These are phyloP conservation scores for Nakaseomyces uthaithaninus DNA, from an alignment of 1,139 yeast species.

Conservation along the genomic window DNA sequence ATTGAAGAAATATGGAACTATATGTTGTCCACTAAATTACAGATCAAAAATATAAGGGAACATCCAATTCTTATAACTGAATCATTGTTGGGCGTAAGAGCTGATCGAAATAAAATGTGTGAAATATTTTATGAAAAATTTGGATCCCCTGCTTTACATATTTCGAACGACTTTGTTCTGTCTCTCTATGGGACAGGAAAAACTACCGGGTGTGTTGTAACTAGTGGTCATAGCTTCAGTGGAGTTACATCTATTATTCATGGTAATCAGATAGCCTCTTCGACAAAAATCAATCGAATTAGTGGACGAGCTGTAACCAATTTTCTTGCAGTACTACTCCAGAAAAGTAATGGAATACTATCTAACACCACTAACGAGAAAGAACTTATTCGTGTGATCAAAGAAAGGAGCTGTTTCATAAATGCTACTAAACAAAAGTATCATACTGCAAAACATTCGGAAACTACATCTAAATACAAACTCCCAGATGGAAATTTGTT, in stretches of 20 bases:
- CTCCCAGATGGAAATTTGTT: constrained; percentile 78
- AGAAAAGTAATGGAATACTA: constrained; percentile 43
- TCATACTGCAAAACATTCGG: constrained; percentile 15
- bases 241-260: constrained; percentile 85
- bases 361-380: constrained; percentile 52
- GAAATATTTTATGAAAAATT: constrained; percentile 78
- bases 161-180: constrained; percentile 76
- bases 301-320: constrained; percentile 87
- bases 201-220: constrained; percentile 84
- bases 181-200: constrained; percentile 82
- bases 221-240: constrained; percentile 87
- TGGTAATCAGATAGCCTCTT: constrained; percentile 71
- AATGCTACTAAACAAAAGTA: constrained; percentile 61
- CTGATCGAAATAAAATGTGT: constrained; percentile 47
- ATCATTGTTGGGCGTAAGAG: constrained; percentile 85
- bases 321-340: constrained; percentile 55
- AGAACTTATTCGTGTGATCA: constrained; percentile 71
- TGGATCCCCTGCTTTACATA: constrained; percentile 78
- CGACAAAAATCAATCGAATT: constrained; percentile 66
- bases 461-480: constrained; percentile 37
- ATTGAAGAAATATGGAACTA: constrained; percentile 72
- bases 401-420: constrained; percentile 66
- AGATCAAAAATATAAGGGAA: constrained; percentile 63
- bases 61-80: constrained; percentile 87
- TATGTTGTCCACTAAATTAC: constrained; percentile 51